These are phyloP conservation scores for Ilyonectria robusta DNA, from an alignment of 2,329 filamentous ascomycete genomes.

Conservation along the genomic window DNA sequence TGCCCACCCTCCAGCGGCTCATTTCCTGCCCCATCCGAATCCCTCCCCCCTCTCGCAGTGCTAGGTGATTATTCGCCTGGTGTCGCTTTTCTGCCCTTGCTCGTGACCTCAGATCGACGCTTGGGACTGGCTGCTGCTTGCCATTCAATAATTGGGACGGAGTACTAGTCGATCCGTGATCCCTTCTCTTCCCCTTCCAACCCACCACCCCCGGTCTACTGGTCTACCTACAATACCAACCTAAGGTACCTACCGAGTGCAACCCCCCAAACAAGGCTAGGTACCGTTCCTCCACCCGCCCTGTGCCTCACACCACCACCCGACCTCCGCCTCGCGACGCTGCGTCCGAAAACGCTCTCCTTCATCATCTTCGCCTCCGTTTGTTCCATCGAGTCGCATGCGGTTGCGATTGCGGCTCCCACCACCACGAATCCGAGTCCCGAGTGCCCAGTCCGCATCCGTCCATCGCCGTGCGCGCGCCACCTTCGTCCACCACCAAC, in stretches of 20 bases:
- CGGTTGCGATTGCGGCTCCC: slow-evolving; percentile 26
- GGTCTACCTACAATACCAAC: too few species aligned
- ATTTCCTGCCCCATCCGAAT: slow-evolving; percentile 35
- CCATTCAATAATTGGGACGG: background rate
- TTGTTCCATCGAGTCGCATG: slow-evolving; percentile 25
- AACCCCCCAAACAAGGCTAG: background rate
- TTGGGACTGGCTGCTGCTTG: background rate
- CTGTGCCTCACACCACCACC: background rate
- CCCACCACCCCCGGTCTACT: background rate
- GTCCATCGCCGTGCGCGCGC: slow-evolving; percentile 10
- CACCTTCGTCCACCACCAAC: background rate
- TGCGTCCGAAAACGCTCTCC: background rate
- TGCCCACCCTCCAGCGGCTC: slow-evolving; percentile 29
- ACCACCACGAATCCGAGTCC: slow-evolving; percentile 16
- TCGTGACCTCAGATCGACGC: slow-evolving; percentile 1
- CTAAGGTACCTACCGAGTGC: background rate
- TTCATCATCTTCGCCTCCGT: background rate
- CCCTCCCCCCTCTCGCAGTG: slow-evolving; percentile 10
- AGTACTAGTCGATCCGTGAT: background rate
- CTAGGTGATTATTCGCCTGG: background rate
- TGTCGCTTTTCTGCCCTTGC: slow-evolving; percentile 2
- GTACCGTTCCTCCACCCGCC: background rate
- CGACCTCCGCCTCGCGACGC: background rate
- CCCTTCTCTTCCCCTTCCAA: background rate
- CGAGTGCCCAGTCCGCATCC: slow-evolving; percentile 20